Evolutionary conservation across 768 basidiomycete genomes (phyloP), one percentile per base, ranked within the genome.

Genomic region (Serpula lacrymans): DNA sequence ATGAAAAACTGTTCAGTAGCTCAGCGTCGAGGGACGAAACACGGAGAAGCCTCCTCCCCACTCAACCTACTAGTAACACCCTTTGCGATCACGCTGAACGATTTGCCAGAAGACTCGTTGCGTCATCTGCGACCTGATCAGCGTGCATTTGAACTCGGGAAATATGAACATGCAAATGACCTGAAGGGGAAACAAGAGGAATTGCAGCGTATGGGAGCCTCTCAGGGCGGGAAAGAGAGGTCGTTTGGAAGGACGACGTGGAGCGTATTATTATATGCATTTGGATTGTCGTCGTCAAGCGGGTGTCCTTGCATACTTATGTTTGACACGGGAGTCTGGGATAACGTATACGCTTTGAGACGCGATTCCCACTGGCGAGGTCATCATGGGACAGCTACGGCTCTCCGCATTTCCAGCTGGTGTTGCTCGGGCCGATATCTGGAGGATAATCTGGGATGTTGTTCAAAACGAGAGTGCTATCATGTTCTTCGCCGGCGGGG

Each of bases 11-110:
- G n/a, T n/a, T n/a, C n/a, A n/a, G n/a, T n/a, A n/a, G n/a, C n/a
- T n/a, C n/a, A n/a, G n/a, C n/a, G n/a, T n/a, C n/a, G n/a, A n/a
- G n/a, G n/a, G 94, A 95, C 74, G 88, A 45, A 98, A 97, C 64
- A 90, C 90, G 17, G 79, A 81, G 41, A 96, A 96, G 56, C 67
- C 71, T 1, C 73, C 73, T 1, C 85, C 9, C 95, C 94, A 0
- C 97, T 97, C 72, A 96, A 96, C 62, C 76, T 98, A 14, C n/a
- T n/a, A n/a, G n/a, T n/a, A n/a, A 95, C 94, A 0, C 94, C 93
- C 0, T 98, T 85, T 58, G 93, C 95, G 1, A 79, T 96, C 47
- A 90, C 91, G 0, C 69, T 96, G 45, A 98, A 98, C 55, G 82
- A 95, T 56, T 88, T 88, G 43, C 90, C 91, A 0, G 63, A 68